Base-by-base conservation (phyloP, 1,284 basidiomycete species). In the Apiotrichum sp. region DNA sequence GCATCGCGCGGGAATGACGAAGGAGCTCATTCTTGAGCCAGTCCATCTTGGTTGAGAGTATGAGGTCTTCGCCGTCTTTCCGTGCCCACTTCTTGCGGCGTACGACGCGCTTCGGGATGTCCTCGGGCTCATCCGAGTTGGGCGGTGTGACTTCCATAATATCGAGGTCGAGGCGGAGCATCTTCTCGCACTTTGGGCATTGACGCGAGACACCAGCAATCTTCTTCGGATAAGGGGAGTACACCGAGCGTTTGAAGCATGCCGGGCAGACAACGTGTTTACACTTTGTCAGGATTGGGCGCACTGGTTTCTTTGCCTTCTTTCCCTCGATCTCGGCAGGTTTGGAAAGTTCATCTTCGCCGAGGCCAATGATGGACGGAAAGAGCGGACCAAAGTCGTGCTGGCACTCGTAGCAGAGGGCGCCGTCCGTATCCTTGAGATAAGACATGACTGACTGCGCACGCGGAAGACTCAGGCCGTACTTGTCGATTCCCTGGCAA, bases 251-350 rank as follows among this genome's bases (percentile, higher is more conserved):
- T 48, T 85, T 83, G 80, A 91, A 96, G 76, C 93, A 97, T 16
- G 77, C 77, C 7, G 86, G 68, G 79, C 93, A 97, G 74, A 89
- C 93, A 35, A 98, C 79, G 74, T 98, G 96, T 68, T 92, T 88
- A 75, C 96, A 99, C 56, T 87, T 84, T 6, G 96, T 97, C 66
- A 99, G 75, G 48, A 96, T 76, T 1, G 72, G 70, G 41, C 67
- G 68, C 50, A 68, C 69, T 52, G 69, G 71, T 49, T 68, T 69
- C 50, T 68, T 71, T 53, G 67, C 66, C 53, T 60, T 62, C 50
- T 67, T 65, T 11, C 59, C 61, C 14, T 74, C 67, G 38, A 41
- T 31, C 42, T 63, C 45, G 9, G 49, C 56, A n/a, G 56, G 63
- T 49, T 40, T 41, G 34, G 57, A 84, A 50, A 73, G 73, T 7